Evolutionary conservation across 805 yeast species (phyloP).

Genomic region (Kodamaea laetipori): DNA sequence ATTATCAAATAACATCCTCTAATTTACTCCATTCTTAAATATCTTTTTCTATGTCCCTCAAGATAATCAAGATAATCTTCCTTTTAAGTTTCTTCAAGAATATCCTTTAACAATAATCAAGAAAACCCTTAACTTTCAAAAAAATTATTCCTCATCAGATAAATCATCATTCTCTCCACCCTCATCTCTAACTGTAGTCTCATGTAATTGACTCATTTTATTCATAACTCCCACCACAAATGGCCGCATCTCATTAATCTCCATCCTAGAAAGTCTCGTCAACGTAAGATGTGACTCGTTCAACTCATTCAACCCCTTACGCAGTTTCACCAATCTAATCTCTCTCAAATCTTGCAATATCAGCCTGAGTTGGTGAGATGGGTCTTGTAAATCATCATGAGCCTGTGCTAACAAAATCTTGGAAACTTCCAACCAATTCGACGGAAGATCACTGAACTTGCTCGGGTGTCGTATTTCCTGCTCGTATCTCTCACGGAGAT

Average conservation of each 20-base stretch:
- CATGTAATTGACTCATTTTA: slow-evolving; percentile 60
- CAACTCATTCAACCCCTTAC: slow-evolving; percentile 74
- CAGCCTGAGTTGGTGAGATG: slow-evolving; percentile 68
- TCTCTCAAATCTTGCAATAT: slow-evolving; percentile 83
- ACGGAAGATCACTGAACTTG: slow-evolving; percentile 72
- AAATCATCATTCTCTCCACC: slow-evolving; percentile 13
- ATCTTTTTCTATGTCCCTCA: too few relatives aligned
- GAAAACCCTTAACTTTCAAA: too few relatives aligned
- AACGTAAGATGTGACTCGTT: slow-evolving; percentile 83
- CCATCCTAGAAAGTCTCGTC: slow-evolving; percentile 80
- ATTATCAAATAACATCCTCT: too few relatives aligned
- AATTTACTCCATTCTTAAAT: too few relatives aligned
- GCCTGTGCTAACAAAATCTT: slow-evolving; percentile 70
- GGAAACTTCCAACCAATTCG: slow-evolving; percentile 85
- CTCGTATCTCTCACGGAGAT: slow-evolving; percentile 59
- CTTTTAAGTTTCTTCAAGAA: too few relatives aligned
- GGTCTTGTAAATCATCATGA: slow-evolving; percentile 74
- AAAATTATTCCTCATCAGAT: not conserved
- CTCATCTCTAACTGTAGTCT: slow-evolving; percentile 20
- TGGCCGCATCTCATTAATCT: slow-evolving; percentile 86
- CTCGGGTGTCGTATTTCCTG: slow-evolving; percentile 61
- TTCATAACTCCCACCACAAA: slow-evolving; percentile 81
- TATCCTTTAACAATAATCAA: too few relatives aligned
- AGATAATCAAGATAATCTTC: too few relatives aligned
- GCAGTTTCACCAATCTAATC: slow-evolving; percentile 74